These are phyloP conservation scores for Hapsidospora chrysogenum DNA, from an alignment of 495 filamentous ascomycete species.

Conservation along the genomic window DNA sequence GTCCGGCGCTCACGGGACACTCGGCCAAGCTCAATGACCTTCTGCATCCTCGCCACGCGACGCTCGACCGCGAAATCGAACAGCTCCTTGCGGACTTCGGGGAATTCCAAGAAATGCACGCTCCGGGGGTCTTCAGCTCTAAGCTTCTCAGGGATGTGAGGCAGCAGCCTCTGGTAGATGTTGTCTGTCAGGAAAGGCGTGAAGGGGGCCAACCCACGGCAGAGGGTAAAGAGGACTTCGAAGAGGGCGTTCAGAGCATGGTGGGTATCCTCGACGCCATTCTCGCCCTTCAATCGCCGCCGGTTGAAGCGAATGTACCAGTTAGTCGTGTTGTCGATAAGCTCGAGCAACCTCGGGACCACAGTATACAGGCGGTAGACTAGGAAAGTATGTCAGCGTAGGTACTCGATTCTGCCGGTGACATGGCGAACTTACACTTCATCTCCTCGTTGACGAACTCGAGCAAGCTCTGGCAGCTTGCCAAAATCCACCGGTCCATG, in stretches of 20 bases:
- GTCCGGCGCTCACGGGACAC: slow-evolving; percentile 71
- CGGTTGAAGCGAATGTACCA: slow-evolving; percentile 99
- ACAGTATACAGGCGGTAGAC: slow-evolving; percentile 85
- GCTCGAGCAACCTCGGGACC: slow-evolving; percentile 67
- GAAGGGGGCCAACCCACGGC: slow-evolving; percentile 79
- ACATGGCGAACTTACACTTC: slow-evolving; percentile 35
- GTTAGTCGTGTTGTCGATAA: slow-evolving; percentile 94
- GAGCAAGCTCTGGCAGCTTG: slow-evolving; percentile 80
- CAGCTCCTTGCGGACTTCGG: slow-evolving; percentile 70
- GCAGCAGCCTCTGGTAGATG: slow-evolving; percentile 78
- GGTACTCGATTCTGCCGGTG: neutral
- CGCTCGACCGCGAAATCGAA: slow-evolving; percentile 80
- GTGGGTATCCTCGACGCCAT: slow-evolving; percentile 70
- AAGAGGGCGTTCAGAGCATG: slow-evolving; percentile 95
- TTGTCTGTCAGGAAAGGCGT: slow-evolving; percentile 91
- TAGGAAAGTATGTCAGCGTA: slow-evolving; percentile 8
- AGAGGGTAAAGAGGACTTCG: slow-evolving; percentile 82
- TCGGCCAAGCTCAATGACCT: slow-evolving; percentile 79
- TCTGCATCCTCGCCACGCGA: slow-evolving; percentile 80
- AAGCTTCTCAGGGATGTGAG: slow-evolving; percentile 50
- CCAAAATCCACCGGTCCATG: slow-evolving; percentile 95
- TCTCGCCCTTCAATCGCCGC: slow-evolving; percentile 85
- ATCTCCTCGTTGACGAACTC: slow-evolving; percentile 94
- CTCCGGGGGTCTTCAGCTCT: slow-evolving; percentile 57
- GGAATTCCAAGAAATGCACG: slow-evolving; percentile 87